Percentiles rank a stretch among this genome's conserved stretches.
Conservation (phyloP, 345 rosid genomes). For the Syzygium aqueum region DNA sequence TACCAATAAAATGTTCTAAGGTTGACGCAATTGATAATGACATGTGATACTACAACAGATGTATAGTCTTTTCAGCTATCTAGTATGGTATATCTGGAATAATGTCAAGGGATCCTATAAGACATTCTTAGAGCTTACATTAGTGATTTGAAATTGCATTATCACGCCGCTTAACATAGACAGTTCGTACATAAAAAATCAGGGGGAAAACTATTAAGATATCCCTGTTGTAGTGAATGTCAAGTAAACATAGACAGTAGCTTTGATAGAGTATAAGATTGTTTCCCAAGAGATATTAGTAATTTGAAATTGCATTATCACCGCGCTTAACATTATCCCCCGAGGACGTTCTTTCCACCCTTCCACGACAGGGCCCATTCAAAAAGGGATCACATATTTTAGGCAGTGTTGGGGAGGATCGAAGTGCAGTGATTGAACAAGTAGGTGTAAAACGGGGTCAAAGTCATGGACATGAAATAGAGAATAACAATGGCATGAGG, state of each 20-base stretch:
- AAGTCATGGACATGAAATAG: no score
- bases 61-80: background rate
- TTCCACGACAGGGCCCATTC: no score
- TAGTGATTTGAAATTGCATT: background rate
- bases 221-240: background rate
- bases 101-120: background rate
- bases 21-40: background rate
- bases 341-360: no score
- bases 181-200: background rate
- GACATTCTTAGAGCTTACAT: background rate
- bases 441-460: no score
- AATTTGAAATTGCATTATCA: no score
- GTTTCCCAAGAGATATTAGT: background rate
- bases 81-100: background rate
- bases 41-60: background rate
- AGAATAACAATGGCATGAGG: no score
- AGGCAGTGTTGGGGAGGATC: no score
- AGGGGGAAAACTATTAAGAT: background rate
- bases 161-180: background rate
- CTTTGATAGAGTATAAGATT: background rate
- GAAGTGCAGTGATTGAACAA: no score
- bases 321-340: no score
- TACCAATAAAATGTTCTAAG: background rate
- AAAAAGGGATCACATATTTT: no score
- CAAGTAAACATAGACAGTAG: background rate